Conservation (phyloP, 2,329 filamentous ascomycete species). For the Xenoacremonium recifei region DNA sequence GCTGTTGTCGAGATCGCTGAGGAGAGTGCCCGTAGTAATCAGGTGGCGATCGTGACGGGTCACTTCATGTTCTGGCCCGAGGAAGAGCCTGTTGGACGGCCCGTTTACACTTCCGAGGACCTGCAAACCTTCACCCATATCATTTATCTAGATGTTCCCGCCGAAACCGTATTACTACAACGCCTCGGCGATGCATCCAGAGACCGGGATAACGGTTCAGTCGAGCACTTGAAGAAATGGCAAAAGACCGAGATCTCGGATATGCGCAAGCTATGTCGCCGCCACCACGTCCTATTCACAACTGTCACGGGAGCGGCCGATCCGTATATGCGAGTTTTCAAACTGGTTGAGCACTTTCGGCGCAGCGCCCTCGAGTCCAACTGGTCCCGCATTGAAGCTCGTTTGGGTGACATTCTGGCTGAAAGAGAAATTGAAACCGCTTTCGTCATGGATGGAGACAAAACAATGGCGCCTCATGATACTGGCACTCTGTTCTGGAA, state of each 20-base stretch:
- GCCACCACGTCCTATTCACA: constrained; percentile 47
- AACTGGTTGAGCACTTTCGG: constrained; percentile 11
- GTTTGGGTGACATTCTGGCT: constrained; percentile 33
- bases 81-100: constrained; percentile 24
- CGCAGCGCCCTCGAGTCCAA: constrained; percentile 35
- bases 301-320: constrained; percentile 11
- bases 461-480: constrained; percentile 51
- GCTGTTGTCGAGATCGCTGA: constrained; percentile 46
- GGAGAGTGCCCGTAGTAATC: constrained; percentile 31
- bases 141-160: constrained; percentile 49
- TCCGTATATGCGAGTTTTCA: constrained; percentile 22
- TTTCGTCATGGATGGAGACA: constrained; percentile 59
- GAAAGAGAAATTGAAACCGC: constrained; percentile 37
- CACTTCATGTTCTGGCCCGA: constrained; percentile 56
- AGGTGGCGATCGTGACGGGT: constrained; percentile 49
- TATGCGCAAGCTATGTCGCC: constrained; percentile 42
- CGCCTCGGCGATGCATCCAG: constrained; percentile 36
- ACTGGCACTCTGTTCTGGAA: constrained; percentile 52
- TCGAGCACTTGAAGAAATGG: constrained; percentile 45
- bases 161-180: constrained; percentile 35
- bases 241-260: constrained; percentile 42
- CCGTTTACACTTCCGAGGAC: constrained; percentile 46
- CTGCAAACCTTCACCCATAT: constrained; percentile 53
- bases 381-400: constrained; percentile 21
- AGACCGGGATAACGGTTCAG: constrained; percentile 31